These are phyloP conservation scores for Hordeum pubiflorum DNA, from an alignment of 202 grass and related monocot genomes.

Conservation along the genomic window DNA sequence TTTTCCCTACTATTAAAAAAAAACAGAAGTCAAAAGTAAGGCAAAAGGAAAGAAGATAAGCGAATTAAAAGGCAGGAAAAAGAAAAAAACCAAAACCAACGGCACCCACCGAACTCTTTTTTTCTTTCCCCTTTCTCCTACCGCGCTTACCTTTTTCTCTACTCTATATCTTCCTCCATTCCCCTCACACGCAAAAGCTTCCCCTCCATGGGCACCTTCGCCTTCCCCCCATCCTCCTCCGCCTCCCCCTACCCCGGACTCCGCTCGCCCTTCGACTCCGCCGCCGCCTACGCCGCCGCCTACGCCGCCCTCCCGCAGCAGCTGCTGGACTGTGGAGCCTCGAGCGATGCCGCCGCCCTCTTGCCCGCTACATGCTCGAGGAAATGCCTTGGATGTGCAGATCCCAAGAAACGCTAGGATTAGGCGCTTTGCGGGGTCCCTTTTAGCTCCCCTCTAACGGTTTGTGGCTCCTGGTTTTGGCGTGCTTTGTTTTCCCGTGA, in stretches of 20 bases:
- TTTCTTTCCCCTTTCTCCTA: not conserved
- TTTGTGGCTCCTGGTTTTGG: not conserved
- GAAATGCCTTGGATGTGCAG: conserved; percentile 29
- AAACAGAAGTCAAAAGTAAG: not conserved
- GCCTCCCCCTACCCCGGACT: not conserved
- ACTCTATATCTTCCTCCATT: conserved; percentile 44
- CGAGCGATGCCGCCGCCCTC: conserved; percentile 19
- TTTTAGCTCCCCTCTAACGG: conserved; percentile 48
- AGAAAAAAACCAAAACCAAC: conserved; percentile 23
- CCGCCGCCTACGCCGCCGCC: not conserved
- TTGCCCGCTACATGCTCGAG: conserved; percentile 23
- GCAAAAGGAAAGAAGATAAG: not conserved
- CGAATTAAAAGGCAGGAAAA: not conserved
- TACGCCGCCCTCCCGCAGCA: not conserved
- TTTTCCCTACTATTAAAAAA: not conserved
- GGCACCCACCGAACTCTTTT: conserved; percentile 23
- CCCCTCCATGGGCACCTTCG: conserved; percentile 30
- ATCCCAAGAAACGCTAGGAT: conserved; percentile 43
- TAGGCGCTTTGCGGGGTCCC: conserved; percentile 29
- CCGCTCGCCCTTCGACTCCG: not conserved
- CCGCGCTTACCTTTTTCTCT: conserved; percentile 23
- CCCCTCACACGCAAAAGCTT: conserved; percentile 28
- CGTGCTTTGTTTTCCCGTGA: not conserved
- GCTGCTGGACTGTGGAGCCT: not conserved
- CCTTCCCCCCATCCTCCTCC: not conserved